Evolutionary conservation across 306 rosid species (phyloP), one percentile per base, ranked within the genome.

Genomic region (Cicer judaicum): DNA sequence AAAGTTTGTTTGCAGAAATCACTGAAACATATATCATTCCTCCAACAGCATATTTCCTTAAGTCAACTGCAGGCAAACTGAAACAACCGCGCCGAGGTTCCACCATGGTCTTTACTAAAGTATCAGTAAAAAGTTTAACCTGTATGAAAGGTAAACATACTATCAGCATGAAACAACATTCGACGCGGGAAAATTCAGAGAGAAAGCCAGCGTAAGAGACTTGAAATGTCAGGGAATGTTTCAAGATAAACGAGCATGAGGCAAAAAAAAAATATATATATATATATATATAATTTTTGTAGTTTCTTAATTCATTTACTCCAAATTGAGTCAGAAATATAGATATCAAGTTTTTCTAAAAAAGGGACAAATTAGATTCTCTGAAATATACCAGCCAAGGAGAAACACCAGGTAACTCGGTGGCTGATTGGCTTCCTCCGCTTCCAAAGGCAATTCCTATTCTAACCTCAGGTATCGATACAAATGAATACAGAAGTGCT

Each of bases 371-470:
- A 46, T 48, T 47, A 47, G 43, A 44, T 19, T 44, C 38, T 38
- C 59, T 56, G 36, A 29, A 67, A 64, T 79, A 68, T 55, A 95
- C 99, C 98, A 95, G 89, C 97, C 97, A 95, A 76, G 92, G 82
- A 80, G 97, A 90, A 80, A 95, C 99, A 5, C 86, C 97, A 2
- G 99, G 99, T 76, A 91, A 88, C 81, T 86, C 99, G 2, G 99
- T 95, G 74, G 96, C 93, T 15, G 98, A 83, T 64, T 95, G 98
- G 87, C 98, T 91, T 73, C 93, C 96, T 38, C 97, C 98, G 40
- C 99, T 95, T 79, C 99, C 99, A 82, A 95, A 92, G 79, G 97
- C 99, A 74, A 95, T 66, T 70, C 98, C 99, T 71, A 92, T 83
- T 83, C 97, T 84, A 81, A 95, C 93, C 83, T 90, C 98, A 66